Conservation (phyloP, 2,329 filamentous ascomycete species). For the Colletotrichum sp. region DNA sequence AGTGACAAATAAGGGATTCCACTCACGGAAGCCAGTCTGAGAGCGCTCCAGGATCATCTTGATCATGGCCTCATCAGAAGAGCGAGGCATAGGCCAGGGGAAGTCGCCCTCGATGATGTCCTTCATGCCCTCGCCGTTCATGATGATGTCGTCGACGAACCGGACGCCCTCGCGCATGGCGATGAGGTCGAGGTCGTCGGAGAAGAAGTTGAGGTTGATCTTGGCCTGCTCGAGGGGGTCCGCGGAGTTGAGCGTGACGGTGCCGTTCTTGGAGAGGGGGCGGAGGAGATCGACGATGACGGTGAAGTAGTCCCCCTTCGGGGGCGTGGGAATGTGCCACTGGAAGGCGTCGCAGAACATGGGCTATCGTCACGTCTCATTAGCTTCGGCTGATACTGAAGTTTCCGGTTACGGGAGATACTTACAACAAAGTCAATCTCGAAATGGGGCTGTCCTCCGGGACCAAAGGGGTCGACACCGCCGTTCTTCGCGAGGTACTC, state of each 20-base stretch:
- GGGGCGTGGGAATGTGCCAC: conserved; percentile 49
- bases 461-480: conserved; percentile 58
- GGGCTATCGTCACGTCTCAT: conserved; percentile 15
- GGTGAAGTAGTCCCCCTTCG: conserved; percentile 55
- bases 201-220: conserved; percentile 67
- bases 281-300: conserved; percentile 56
- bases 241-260: conserved; percentile 59
- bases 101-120: conserved; percentile 59
- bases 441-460: conserved; percentile 63
- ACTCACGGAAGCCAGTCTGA: conserved; percentile 59
- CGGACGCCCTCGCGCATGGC: conserved; percentile 63
- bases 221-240: conserved; percentile 63
- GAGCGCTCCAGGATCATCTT: conserved; percentile 60
- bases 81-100: conserved; percentile 64
- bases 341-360: conserved; percentile 59
- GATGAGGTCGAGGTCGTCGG: conserved; percentile 59
- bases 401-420: not conserved
- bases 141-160: conserved; percentile 62
- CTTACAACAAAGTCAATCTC: conserved; percentile 63
- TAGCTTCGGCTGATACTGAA: not conserved
- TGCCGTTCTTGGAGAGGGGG: conserved; percentile 49
- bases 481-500: conserved; percentile 45
- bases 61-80: conserved; percentile 62
- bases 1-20: not conserved
- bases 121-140: conserved; percentile 60